Percentiles rank a stretch among this genome's conserved stretches.
phyloP scores from a whole-genome alignment of 768 basidiomycete species.

The Ramaria rubella region DNA sequence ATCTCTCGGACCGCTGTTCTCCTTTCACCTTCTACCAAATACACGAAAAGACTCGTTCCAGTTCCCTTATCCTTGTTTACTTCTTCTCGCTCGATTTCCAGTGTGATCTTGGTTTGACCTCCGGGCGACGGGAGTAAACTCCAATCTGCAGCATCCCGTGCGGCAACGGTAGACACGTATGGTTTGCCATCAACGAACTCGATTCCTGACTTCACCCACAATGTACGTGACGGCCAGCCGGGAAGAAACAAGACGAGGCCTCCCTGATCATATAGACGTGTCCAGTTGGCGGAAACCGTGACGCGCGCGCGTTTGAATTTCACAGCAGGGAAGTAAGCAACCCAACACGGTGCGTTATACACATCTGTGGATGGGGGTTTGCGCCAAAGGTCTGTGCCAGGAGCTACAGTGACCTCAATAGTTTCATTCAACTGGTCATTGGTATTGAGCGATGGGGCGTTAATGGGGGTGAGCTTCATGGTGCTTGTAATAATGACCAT shows the following conservation, averaged over 20 bases:
- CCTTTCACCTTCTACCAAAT: slow-evolving; percentile 14
- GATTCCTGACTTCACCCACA: slow-evolving; percentile 26
- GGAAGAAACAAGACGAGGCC: slow-evolving; percentile 21
- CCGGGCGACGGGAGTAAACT: slow-evolving; percentile 16
- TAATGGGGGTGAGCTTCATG: neutral
- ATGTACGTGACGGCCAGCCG: neutral
- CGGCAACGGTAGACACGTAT: slow-evolving; percentile 22
- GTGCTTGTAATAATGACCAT: too few relatives aligned
- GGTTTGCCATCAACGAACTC: slow-evolving; percentile 22
- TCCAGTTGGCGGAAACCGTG: slow-evolving; percentile 23
- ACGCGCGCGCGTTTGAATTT: slow-evolving; percentile 20
- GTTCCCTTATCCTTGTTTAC: slow-evolving; percentile 6
- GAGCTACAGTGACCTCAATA: slow-evolving; percentile 11
- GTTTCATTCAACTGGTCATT: neutral
- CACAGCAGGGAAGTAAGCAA: slow-evolving; percentile 9
- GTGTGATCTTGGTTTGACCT: slow-evolving; percentile 10
- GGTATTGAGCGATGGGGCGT: neutral
- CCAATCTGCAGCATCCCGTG: slow-evolving; percentile 22
- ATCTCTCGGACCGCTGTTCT: slow-evolving; percentile 20
- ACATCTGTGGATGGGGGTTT: slow-evolving; percentile 21
- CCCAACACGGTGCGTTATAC: slow-evolving; percentile 17
- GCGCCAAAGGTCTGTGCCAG: slow-evolving; percentile 26
- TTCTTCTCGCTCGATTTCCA: slow-evolving; percentile 17
- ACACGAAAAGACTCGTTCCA: slow-evolving; percentile 23
- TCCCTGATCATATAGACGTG: slow-evolving; percentile 25